These are phyloP conservation scores for Erysimum cheiranthoides DNA, from an alignment of 345 rosid genomes.

Conservation along the genomic window DNA sequence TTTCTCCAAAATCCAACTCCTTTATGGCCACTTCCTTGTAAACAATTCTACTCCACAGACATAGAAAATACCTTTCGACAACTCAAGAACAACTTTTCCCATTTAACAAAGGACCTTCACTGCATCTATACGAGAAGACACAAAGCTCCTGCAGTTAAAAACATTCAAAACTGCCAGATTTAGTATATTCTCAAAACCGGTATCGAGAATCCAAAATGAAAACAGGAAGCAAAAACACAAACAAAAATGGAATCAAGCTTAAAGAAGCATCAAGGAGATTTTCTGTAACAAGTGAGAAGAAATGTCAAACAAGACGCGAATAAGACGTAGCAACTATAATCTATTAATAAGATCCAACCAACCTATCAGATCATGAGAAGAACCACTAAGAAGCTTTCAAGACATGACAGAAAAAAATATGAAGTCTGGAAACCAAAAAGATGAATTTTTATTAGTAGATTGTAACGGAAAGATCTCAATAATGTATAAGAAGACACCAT, in stretches of 20 bases:
- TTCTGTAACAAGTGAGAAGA: conserved; percentile 12
- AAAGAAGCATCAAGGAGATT: conserved; percentile 20
- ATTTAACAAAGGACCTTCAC: conserved; percentile 15
- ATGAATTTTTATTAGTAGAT: background rate
- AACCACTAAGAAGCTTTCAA: conserved; percentile 16
- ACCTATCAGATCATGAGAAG: conserved; percentile 41
- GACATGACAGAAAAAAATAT: conserved; percentile 14
- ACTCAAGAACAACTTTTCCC: conserved; percentile 17
- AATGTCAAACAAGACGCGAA: conserved; percentile 29
- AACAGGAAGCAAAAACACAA: conserved; percentile 13
- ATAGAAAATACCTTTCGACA: conserved; percentile 4
- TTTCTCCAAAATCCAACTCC: conserved; percentile 8
- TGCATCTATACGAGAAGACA: conserved; percentile 6
- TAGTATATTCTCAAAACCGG: conserved; percentile 5
- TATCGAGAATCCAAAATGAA: background rate
- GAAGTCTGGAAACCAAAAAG: conserved; percentile 19
- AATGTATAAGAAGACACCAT: conserved; percentile 35
- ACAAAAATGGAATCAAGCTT: conserved; percentile 13
- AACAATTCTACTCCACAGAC: conserved; percentile 20
- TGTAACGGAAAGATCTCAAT: conserved; percentile 22
- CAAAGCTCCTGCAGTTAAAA: conserved; percentile 38
- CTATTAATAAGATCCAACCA: conserved; percentile 34
- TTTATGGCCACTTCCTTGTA: background rate
- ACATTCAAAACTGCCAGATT: conserved; percentile 16
- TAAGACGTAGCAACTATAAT: conserved; percentile 39